A percentile compares a stretch with the other conserved stretches of the same genome.
These are phyloP conservation scores for Houttuynia cordata DNA, from an alignment of 164 flowering plant species.

Conservation along the genomic window DNA sequence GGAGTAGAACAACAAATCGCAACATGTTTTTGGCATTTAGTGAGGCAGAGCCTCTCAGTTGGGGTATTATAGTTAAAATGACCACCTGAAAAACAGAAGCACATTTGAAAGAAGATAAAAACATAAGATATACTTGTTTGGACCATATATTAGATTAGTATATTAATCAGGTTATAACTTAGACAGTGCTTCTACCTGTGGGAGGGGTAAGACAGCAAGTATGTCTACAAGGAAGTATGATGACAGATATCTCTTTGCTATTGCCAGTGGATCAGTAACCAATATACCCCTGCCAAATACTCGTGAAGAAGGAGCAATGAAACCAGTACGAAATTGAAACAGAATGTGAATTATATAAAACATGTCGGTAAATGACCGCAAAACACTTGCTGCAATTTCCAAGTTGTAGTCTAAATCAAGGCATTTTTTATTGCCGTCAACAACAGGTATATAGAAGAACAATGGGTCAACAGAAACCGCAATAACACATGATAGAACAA, in stretches of 20 bases:
- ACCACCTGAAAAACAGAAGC: slow-evolving; percentile 36
- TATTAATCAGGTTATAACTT: too few relatives aligned
- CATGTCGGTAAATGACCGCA: slow-evolving; percentile 70
- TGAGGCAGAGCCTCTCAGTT: slow-evolving; percentile 42
- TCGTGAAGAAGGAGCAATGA: slow-evolving; percentile 82
- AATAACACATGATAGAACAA: slow-evolving; percentile 64
- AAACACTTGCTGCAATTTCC: slow-evolving; percentile 49
- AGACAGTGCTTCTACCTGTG: slow-evolving; percentile 44
- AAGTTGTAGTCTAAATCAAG: slow-evolving; percentile 47
- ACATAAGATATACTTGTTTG: too few relatives aligned
- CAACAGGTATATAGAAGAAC: slow-evolving; percentile 66
- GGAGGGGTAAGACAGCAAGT: slow-evolving; percentile 89
- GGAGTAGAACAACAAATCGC: slow-evolving; percentile 60
- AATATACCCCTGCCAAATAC: slow-evolving; percentile 93
- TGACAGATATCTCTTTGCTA: slow-evolving; percentile 61
- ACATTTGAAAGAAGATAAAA: too few relatives aligned
- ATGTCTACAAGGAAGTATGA: slow-evolving; percentile 71
- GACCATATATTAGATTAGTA: too few relatives aligned
- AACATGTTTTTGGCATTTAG: slow-evolving; percentile 64
- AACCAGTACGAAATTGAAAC: slow-evolving; percentile 79
- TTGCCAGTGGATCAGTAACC: slow-evolving; percentile 55
- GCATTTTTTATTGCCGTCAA: slow-evolving; percentile 38
- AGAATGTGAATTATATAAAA: slow-evolving; percentile 71
- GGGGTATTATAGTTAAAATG: slow-evolving; percentile 45
- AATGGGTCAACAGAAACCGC: slow-evolving; percentile 87